Evolutionary conservation across 805 yeast species (phyloP), one percentile per base, ranked within the genome.

Genomic region (Trichomonascus vanleenenianus): DNA sequence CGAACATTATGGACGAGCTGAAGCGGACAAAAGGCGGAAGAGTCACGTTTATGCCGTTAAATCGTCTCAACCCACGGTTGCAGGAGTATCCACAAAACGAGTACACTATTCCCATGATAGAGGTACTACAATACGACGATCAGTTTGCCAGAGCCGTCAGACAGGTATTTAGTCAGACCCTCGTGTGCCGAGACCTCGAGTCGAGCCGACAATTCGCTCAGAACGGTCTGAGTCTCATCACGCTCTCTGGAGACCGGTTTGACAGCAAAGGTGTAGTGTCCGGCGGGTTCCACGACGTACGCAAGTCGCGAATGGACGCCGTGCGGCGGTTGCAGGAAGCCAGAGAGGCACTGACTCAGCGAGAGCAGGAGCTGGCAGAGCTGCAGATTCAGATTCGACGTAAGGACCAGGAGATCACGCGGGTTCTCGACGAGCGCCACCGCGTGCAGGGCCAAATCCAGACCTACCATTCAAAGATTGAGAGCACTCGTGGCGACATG

Each of bases 231-330:
- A 80, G 76, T 54, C 85, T 95, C 0, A 83, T 93, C 12, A 93
- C 98, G 0, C 66, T 91, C 14, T 95, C 86, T 61, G 98, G 98
- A 54, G 97, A 93, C 60, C 71, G 86, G 52, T 86, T 86, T 42
- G 94, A 86, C 55, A 79, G 78, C 40, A 77, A 72, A 52, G 98
- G 98, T 62, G 84, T 83, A 1, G 62, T 93, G 39, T 79, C 86
- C 19, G 97, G 97, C 63, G 97, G 97, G 41, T 86, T 75, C 56
- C 75, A 85, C 53, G 93, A 85, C 55, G 75, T 72, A 54, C 76
- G 75, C 48, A 70, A 67, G 43, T 81, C 87, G 0, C 73, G 94
- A 54, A 63, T 89, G 40, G 95, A 87, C 53, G 75, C 82, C 2
- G 69, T 86, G 56, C 78, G 78, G 44, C 59, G 66, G 11, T 73